Evolutionary conservation across 768 basidiomycete genomes (phyloP).

Genomic region (Fomitopsis serialis): DNA sequence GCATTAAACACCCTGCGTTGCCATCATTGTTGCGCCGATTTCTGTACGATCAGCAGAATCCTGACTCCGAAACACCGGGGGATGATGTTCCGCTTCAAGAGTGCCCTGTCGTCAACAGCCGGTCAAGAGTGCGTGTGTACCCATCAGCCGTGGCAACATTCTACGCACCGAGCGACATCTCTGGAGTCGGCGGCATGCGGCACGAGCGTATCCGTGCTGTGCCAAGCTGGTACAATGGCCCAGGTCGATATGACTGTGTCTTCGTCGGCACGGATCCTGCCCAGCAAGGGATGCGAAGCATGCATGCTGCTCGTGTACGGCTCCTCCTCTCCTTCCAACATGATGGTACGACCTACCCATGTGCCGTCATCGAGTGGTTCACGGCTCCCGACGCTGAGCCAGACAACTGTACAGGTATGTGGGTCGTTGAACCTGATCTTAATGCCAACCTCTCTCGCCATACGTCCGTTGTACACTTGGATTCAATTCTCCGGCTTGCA

Average conservation of each 20-base stretch:
- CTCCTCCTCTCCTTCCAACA: constrained; percentile 23
- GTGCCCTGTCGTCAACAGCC: no score
- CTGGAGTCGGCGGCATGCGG: constrained; percentile 22
- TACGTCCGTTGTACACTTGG: background rate
- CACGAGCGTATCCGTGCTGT: constrained; percentile 17
- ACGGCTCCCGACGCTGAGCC: constrained; percentile 7
- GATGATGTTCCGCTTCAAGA: no score
- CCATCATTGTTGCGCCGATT: no score
- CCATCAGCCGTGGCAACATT: constrained; percentile 20
- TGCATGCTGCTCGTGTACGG: constrained; percentile 11
- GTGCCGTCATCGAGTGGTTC: constrained; percentile 9
- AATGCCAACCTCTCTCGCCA: constrained; percentile 7
- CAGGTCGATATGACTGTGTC: constrained; percentile 15
- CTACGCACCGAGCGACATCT: constrained; percentile 23
- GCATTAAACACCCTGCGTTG: no score
- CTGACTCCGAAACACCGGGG: constrained; percentile 24
- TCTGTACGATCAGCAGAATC: constrained; percentile 15
- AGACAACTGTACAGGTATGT: constrained; percentile 24
- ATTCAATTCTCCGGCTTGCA: constrained; percentile 22
- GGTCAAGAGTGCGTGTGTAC: constrained; percentile 7
- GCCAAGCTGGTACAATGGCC: constrained; percentile 17
- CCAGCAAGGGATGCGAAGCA: constrained; percentile 12
- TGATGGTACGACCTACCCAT: constrained; percentile 17
- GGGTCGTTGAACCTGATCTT: constrained; percentile 18
- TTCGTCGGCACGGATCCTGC: constrained; percentile 12